A percentile compares a stretch with the other conserved stretches of the same genome.
Evolutionary conservation across 192 early-diverging fungal genomes (phyloP).

Genomic region (Anaeromyces robustus): DNA sequence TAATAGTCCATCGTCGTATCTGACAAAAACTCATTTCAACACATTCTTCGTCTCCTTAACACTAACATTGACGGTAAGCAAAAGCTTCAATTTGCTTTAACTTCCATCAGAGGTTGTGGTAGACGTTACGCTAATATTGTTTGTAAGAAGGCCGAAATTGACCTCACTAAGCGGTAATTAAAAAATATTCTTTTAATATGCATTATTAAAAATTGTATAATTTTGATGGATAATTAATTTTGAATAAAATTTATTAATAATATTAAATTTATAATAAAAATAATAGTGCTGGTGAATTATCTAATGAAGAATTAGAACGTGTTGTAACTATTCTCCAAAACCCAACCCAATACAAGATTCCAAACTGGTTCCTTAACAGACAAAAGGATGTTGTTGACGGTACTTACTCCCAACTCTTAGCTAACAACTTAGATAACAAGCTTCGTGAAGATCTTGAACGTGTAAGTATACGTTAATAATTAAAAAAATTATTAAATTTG

Average conservation of each 20-base stretch:
- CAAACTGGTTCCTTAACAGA: constrained; percentile 98
- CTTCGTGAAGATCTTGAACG: constrained; percentile 98
- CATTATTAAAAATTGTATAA: too few relatives aligned
- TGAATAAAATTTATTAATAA: too few relatives aligned
- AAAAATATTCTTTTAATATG: too few relatives aligned
- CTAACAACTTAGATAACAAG: constrained; percentile 89
- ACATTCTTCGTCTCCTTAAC: constrained; percentile 97
- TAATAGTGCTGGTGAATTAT: constrained; percentile 85
- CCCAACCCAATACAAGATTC: constrained; percentile 99
- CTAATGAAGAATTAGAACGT: constrained; percentile 95
- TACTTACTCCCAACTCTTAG: constrained; percentile 86
- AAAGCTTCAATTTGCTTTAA: constrained; percentile 93
- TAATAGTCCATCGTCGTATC: constrained; percentile 81
- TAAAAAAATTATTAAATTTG: too few relatives aligned
- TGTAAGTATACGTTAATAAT: too few relatives aligned
- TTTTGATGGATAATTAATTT: too few relatives aligned
- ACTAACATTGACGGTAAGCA: constrained; percentile 93
- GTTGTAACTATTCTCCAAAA: constrained; percentile 97
- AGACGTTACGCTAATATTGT: constrained; percentile 97
- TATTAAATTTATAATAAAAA: constrained; percentile 7
- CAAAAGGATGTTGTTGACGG: constrained; percentile 95
- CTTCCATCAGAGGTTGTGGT: constrained; percentile 96
- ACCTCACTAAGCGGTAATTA: constrained; percentile 85
- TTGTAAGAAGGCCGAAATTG: constrained; percentile 98
- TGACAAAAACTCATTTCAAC: constrained; percentile 85